Percentiles rank a stretch among this genome's conserved stretches.
These are phyloP conservation scores for Oryza officinalis DNA, from an alignment of 176 grass and related monocot genomes.

Conservation along the genomic window DNA sequence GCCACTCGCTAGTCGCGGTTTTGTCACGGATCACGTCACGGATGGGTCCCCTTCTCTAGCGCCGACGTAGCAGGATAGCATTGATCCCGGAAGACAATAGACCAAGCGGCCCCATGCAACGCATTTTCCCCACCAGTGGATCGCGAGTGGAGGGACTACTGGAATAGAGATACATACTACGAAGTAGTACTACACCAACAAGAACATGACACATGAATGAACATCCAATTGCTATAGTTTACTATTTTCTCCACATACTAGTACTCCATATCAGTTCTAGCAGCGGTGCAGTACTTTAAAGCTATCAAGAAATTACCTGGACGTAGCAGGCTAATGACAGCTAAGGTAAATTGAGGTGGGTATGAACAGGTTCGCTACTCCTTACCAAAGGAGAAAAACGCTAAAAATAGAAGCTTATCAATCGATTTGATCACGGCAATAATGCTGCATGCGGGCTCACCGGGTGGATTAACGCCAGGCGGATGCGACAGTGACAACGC, in stretches of 20 bases:
- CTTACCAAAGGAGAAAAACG: slow-evolving; percentile 25
- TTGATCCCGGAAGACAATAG: neutral
- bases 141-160: neutral
- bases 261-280: neutral
- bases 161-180: neutral
- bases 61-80: neutral
- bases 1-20: neutral
- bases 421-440: slow-evolving; percentile 26
- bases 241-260: neutral
- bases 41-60: neutral
- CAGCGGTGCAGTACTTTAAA: neutral
- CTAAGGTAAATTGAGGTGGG: neutral
- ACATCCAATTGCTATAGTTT: neutral
- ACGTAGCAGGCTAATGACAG: neutral
- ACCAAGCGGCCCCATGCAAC: neutral
- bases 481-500: slow-evolving; percentile 74
- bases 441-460: slow-evolving; percentile 25
- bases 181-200: neutral
- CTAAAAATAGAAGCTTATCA: slow-evolving; percentile 16
- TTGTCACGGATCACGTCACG: neutral
- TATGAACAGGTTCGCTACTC: slow-evolving; percentile 29
- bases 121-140: neutral
- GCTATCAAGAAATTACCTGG: neutral
- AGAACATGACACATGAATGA: neutral
- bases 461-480: slow-evolving; percentile 59